Conservation (phyloP, 2,329 filamentous ascomycete species). For the Hymenoscyphus infarciens region DNA sequence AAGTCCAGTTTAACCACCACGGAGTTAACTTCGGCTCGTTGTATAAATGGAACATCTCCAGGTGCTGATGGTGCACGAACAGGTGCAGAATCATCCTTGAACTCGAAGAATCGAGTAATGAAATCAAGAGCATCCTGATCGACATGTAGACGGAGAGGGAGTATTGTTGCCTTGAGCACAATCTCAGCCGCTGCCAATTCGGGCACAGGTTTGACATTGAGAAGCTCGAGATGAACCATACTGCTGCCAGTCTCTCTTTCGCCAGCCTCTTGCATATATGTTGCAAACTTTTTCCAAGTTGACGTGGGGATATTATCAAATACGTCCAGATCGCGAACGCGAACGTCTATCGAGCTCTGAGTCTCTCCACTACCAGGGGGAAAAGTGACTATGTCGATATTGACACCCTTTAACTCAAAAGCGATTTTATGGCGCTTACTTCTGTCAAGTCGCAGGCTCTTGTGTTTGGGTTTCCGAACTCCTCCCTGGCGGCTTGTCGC, state of each 20-base stretch:
- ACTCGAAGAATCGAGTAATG: slow-evolving; percentile 95
- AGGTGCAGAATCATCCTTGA: slow-evolving; percentile 72
- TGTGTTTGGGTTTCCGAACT: slow-evolving; percentile 39
- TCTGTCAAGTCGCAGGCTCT: slow-evolving; percentile 70
- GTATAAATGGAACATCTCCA: slow-evolving; percentile 79
- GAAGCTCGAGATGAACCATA: slow-evolving; percentile 85
- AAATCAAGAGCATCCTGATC: slow-evolving; percentile 98
- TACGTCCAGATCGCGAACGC: slow-evolving; percentile 79
- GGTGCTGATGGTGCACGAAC: slow-evolving; percentile 52
- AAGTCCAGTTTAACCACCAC: slow-evolving; percentile 88
- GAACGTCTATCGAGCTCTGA: slow-evolving; percentile 80
- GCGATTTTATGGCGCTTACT: slow-evolving; percentile 94
- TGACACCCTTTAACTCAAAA: slow-evolving; percentile 84
- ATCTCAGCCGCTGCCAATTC: slow-evolving; percentile 86
- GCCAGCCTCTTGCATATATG: slow-evolving; percentile 85
- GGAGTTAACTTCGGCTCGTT: slow-evolving; percentile 81
- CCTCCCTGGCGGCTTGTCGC: slow-evolving; percentile 50
- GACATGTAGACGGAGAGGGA: slow-evolving; percentile 87
- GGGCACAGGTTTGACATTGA: slow-evolving; percentile 82
- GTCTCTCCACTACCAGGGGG: slow-evolving; percentile 75
- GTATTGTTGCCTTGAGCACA: slow-evolving; percentile 71
- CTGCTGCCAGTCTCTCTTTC: slow-evolving; percentile 79
- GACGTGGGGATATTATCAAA: slow-evolving; percentile 94
- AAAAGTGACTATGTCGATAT: slow-evolving; percentile 77
- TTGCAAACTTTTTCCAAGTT: slow-evolving; percentile 97